Evolutionary conservation across 441 rosid genomes (phyloP).

Genomic region (Hypseocharis bilobata): DNA sequence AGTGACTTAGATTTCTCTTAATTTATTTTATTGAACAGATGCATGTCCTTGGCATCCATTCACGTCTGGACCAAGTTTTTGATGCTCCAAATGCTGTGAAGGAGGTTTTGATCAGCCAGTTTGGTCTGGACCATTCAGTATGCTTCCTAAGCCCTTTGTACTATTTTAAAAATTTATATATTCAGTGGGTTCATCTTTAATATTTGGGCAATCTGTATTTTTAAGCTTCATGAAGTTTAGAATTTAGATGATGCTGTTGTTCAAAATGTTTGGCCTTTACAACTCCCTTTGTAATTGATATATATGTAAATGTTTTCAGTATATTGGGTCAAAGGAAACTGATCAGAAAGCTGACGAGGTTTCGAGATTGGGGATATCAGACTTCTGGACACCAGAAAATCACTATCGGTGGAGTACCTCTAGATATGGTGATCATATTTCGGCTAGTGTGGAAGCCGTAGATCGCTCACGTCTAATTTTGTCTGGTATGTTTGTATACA

Average conservation of each 20-base stretch:
- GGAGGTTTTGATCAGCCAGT: conserved; percentile 76
- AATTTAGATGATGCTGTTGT: neutral
- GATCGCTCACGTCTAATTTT: conserved; percentile 58
- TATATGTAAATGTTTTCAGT: conserved; percentile 36
- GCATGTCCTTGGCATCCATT: conserved; percentile 61
- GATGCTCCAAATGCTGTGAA: conserved; percentile 82
- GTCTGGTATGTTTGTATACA: conserved; percentile 38
- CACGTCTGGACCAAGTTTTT: conserved; percentile 83
- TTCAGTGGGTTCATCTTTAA: neutral
- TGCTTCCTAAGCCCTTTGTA: conserved; percentile 23
- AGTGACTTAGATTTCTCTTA: neutral
- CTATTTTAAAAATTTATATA: conserved; percentile 5
- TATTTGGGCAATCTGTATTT: neutral
- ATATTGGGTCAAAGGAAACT: conserved; percentile 73
- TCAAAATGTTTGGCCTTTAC: conserved; percentile 2
- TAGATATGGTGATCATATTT: conserved; percentile 70
- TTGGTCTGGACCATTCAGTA: conserved; percentile 61
- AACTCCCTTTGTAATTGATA: conserved; percentile 10
- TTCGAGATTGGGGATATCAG: conserved; percentile 49
- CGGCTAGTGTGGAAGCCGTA: conserved; percentile 72
- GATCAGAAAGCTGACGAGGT: conserved; percentile 80
- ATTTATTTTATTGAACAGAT: conserved; percentile 33
- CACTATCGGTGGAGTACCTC: conserved; percentile 81
- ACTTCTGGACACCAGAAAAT: conserved; percentile 95
- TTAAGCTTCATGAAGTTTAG: conserved; percentile 2